phyloP scores from a whole-genome alignment of 371 early-diverging fungal genomes.

The Mucor irregularis region DNA sequence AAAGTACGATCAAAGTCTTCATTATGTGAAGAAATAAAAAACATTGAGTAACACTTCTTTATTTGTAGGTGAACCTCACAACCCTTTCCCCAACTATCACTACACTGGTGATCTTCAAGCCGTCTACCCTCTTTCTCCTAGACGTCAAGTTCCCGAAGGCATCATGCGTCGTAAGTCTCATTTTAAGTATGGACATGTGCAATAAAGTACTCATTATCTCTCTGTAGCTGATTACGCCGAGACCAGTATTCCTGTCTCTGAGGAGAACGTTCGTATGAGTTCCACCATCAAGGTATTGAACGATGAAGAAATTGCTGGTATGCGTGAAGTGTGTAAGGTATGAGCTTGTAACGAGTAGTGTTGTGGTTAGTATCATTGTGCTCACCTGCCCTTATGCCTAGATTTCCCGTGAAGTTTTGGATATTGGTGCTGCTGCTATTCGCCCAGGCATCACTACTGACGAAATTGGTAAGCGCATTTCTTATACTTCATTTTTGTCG shows the following conservation, averaged over 20 bases:
- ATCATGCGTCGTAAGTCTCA: slow-evolving; percentile 69
- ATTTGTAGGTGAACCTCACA: slow-evolving; percentile 36
- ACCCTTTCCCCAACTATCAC: slow-evolving; percentile 56
- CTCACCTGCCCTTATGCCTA: too few species aligned
- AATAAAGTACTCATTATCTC: neutral
- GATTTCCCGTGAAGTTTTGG: slow-evolving; percentile 87
- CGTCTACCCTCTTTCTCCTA: slow-evolving; percentile 83
- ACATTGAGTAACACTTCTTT: neutral
- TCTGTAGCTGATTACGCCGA: slow-evolving; percentile 81
- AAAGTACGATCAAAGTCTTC: slow-evolving; percentile 27
- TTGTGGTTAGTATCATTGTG: neutral
- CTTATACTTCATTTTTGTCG: too few species aligned
- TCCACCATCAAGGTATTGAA: slow-evolving; percentile 70
- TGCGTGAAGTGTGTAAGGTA: slow-evolving; percentile 83
- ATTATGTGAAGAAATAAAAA: neutral
- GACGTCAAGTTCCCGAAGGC: slow-evolving; percentile 73
- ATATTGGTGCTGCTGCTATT: slow-evolving; percentile 78
- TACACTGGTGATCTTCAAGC: slow-evolving; percentile 88
- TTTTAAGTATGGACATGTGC: too few species aligned
- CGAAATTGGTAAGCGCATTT: slow-evolving; percentile 71
- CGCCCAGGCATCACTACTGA: slow-evolving; percentile 90
- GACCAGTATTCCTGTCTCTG: slow-evolving; percentile 68
- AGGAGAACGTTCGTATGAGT: slow-evolving; percentile 58
- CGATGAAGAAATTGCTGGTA: slow-evolving; percentile 75
- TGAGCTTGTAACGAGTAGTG: neutral